A percentile compares a stretch with the other conserved stretches of the same genome.
phyloP scores from a whole-genome alignment of 441 rosid species.

The Populus tomentosa region DNA sequence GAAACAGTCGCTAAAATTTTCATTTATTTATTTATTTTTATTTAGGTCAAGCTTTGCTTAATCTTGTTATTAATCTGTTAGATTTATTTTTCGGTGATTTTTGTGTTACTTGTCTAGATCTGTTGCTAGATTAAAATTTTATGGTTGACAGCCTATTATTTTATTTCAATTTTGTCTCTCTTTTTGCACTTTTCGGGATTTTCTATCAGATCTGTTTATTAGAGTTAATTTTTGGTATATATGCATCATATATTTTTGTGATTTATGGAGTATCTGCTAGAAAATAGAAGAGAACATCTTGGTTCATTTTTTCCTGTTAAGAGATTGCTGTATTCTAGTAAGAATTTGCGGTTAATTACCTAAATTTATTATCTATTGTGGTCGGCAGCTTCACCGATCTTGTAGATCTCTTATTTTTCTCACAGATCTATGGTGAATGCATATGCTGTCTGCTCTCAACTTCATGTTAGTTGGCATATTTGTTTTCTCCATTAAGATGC shows the following conservation, averaged over 20 bases:
- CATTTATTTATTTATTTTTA: background rate
- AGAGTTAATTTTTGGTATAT: background rate
- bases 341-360: background rate
- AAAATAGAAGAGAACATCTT: background rate
- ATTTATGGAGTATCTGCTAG: background rate
- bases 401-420: background rate
- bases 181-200: background rate
- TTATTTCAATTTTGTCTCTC: background rate
- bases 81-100: background rate
- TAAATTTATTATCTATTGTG: background rate
- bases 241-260: background rate
- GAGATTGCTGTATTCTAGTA: background rate
- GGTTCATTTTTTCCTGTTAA: background rate
- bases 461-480: background rate
- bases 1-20: background rate
- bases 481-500: background rate
- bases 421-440: background rate
- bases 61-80: background rate
- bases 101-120: conserved; percentile 5
- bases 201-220: conserved; percentile 7
- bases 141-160: background rate
- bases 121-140: background rate
- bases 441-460: background rate
- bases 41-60: too few relatives aligned
- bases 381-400: background rate